phyloP scores from a whole-genome alignment of 2,329 filamentous ascomycete genomes.

The Ophiostoma sp. region DNA sequence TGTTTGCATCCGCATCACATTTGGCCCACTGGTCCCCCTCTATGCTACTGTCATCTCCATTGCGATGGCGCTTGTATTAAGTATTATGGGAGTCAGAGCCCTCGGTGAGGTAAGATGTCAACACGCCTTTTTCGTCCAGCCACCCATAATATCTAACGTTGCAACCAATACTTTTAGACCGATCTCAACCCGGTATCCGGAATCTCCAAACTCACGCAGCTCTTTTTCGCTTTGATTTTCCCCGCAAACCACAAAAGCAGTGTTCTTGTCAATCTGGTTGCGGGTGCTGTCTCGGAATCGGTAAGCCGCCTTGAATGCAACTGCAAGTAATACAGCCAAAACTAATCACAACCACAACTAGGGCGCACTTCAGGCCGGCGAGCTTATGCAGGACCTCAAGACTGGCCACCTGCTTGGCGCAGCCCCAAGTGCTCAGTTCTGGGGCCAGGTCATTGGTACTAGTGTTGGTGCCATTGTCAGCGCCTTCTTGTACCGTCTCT shows the following conservation, averaged over 20 bases:
- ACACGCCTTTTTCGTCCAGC: background rate
- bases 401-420: constrained; percentile 90
- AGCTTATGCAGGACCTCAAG: constrained; percentile 95
- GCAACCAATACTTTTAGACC: constrained; percentile 42
- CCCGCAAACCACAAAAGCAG: constrained; percentile 74
- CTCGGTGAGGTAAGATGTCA: constrained; percentile 50
- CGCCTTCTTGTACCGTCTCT: constrained; percentile 81
- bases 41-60: constrained; percentile 73
- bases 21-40: constrained; percentile 71
- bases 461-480: constrained; percentile 80
- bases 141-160: background rate
- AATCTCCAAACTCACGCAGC: constrained; percentile 92
- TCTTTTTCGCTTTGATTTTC: constrained; percentile 88
- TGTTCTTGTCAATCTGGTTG: constrained; percentile 91
- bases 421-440: constrained; percentile 91
- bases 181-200: constrained; percentile 95
- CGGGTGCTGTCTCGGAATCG: constrained; percentile 63
- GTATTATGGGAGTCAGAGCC: constrained; percentile 67
- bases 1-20: constrained; percentile 72
- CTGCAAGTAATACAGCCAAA: constrained; percentile 53
- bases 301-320: constrained; percentile 22
- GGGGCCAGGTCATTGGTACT: constrained; percentile 88
- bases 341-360: constrained; percentile 40
- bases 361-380: constrained; percentile 85
- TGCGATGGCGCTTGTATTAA: constrained; percentile 71